Evolutionary conservation across 2,329 filamentous ascomycete genomes (phyloP).

Genomic region (Colletotrichum navitas): DNA sequence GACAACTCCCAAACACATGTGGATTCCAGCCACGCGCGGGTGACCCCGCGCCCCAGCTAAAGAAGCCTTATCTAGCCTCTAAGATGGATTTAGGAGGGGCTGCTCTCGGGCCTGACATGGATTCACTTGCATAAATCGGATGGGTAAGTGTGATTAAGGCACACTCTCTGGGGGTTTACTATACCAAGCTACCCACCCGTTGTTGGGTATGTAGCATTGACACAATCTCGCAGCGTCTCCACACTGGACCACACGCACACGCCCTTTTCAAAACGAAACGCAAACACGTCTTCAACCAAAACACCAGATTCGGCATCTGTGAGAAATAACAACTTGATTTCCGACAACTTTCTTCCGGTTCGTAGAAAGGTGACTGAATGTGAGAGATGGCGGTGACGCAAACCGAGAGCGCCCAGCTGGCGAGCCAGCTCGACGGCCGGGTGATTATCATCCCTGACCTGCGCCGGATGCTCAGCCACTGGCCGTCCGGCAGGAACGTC

Average conservation of each 20-base stretch:
- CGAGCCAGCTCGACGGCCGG: slow-evolving; percentile 28
- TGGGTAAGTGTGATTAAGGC: background rate
- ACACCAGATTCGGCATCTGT: background rate
- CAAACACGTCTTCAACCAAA: slow-evolving; percentile 9
- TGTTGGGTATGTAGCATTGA: slow-evolving; percentile 37
- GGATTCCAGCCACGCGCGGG: background rate
- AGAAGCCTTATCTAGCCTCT: background rate
- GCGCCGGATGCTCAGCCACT: slow-evolving; percentile 27
- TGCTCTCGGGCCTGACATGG: too few relatives aligned
- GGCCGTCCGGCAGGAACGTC: slow-evolving; percentile 31
- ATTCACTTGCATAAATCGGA: background rate
- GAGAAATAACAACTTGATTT: background rate
- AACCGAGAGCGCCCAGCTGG: slow-evolving; percentile 32
- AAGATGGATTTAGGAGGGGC: background rate
- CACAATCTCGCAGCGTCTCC: slow-evolving; percentile 39
- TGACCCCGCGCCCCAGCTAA: background rate
- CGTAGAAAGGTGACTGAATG: background rate
- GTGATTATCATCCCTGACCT: slow-evolving; percentile 36
- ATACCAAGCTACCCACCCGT: slow-evolving; percentile 1
- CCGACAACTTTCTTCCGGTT: background rate
- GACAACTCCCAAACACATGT: background rate
- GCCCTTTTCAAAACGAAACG: slow-evolving; percentile 25
- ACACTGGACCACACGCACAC: slow-evolving; percentile 18
- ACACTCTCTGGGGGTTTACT: background rate
- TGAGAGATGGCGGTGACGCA: slow-evolving; percentile 20